Evolutionary conservation across 345 rosid species (phyloP).

Genomic region (Eucalyptus curtisii): DNA sequence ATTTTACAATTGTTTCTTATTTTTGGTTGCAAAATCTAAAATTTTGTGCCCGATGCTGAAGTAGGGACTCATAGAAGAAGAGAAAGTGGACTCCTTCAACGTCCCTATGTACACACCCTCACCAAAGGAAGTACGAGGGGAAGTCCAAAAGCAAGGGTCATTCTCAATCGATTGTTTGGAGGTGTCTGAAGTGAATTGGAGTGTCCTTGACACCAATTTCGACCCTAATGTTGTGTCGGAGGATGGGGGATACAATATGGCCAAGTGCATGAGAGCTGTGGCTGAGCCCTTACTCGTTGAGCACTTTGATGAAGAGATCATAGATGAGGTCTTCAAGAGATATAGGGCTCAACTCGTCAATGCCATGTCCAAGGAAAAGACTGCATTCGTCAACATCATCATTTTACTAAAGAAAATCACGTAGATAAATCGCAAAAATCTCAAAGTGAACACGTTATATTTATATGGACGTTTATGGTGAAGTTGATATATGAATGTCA

Average conservation of each 20-base stretch:
- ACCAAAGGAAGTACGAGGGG: too few species aligned
- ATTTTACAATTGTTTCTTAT: neutral
- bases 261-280: constrained; percentile 40
- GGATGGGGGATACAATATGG: constrained; percentile 21
- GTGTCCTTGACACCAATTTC: too few species aligned
- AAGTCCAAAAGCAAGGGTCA: too few species aligned
- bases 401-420: neutral
- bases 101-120: too few species aligned
- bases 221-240: neutral
- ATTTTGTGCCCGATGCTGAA: neutral
- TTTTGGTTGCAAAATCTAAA: neutral
- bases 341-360: neutral
- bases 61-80: constrained; percentile 31
- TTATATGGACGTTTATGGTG: neutral
- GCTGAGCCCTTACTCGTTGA: constrained; percentile 38
- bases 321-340: constrained; percentile 10
- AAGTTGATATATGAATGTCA: neutral
- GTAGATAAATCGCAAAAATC: neutral
- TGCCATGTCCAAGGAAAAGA: neutral
- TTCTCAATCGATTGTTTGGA: too few species aligned
- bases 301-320: constrained; percentile 26
- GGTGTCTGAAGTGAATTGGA: too few species aligned
- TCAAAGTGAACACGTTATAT: too few species aligned
- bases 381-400: neutral
- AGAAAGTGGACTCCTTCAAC: neutral